Conservation (phyloP, 2,329 filamentous ascomycete species). For the Alternaria brassicae region DNA sequence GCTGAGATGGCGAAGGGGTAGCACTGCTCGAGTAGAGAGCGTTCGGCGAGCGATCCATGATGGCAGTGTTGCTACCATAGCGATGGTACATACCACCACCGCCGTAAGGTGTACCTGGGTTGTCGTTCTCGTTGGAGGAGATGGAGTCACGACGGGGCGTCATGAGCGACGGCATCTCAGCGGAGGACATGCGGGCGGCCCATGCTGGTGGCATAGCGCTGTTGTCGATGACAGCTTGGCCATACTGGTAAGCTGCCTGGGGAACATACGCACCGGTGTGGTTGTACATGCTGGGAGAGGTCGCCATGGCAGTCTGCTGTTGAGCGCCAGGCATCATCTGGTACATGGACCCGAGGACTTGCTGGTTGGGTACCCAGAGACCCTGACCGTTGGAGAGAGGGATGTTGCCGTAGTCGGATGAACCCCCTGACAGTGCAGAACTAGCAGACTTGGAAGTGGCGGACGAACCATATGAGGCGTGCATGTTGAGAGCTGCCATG, state of each 20-base stretch:
- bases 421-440: constrained; percentile 41
- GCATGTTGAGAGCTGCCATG: constrained; percentile 48
- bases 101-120: constrained; percentile 57
- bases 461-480: constrained; percentile 43
- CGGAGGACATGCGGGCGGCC: constrained; percentile 55
- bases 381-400: constrained; percentile 47
- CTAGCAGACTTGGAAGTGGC: constrained; percentile 42
- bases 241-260: constrained; percentile 54
- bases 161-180: constrained; percentile 59
- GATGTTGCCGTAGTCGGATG: constrained; percentile 46
- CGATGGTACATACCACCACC: constrained; percentile 54
- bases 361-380: constrained; percentile 49
- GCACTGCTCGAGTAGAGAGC: constrained; percentile 57
- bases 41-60: constrained; percentile 59
- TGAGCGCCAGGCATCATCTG: constrained; percentile 44
- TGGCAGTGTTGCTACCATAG: constrained; percentile 54
- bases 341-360: constrained; percentile 45
- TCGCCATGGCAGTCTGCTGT: constrained; percentile 40
- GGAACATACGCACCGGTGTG: constrained; percentile 54
- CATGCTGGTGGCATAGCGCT: constrained; percentile 57
- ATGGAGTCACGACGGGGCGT: constrained; percentile 60
- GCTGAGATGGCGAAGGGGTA: constrained; percentile 59
- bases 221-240: constrained; percentile 54
- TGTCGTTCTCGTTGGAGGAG: constrained; percentile 61
- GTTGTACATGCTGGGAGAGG: constrained; percentile 55